Conservation (phyloP, 1,284 basidiomycete genomes). For the Lignosus rhinocerotis region DNA sequence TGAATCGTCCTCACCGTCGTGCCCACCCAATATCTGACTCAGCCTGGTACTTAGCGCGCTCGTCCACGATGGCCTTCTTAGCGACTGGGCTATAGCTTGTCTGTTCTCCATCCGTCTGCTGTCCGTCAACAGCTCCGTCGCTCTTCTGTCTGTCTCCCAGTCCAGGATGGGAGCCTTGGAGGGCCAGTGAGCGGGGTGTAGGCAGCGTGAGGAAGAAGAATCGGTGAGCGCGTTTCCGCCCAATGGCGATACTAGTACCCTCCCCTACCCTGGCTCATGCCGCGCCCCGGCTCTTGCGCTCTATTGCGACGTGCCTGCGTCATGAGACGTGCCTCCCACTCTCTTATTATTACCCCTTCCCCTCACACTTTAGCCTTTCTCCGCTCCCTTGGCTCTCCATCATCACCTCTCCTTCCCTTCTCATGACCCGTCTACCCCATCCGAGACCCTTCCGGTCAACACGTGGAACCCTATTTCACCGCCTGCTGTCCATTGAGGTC, state of each 20-base stretch:
- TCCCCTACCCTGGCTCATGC: constrained; percentile 12
- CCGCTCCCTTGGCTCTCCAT: constrained; percentile 20
- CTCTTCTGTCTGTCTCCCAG: constrained; percentile 1
- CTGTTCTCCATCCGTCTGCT: constrained; percentile 15
- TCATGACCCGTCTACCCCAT: constrained; percentile 3
- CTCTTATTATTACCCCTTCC: not conserved
- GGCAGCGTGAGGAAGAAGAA: not conserved
- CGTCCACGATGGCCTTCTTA: constrained; percentile 18
- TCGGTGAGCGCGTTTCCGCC: not conserved
- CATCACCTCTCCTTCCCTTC: constrained; percentile 11
- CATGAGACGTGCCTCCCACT: constrained; percentile 20
- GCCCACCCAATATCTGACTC: constrained; percentile 6
- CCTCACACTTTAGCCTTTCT: constrained; percentile 15
- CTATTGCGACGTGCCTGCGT: constrained; percentile 24
- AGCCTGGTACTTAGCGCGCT: constrained; percentile 20
- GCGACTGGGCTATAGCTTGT: constrained; percentile 7
- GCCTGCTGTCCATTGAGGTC: constrained; percentile 1
- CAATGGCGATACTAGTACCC: constrained; percentile 14
- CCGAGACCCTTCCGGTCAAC: not conserved
- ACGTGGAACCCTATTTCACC: constrained; percentile 12
- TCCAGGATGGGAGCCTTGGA: not conserved
- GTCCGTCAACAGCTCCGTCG: constrained; percentile 14
- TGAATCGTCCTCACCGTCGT: constrained; percentile 5
- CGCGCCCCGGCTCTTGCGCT: constrained; percentile 23
- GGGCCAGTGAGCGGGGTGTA: constrained; percentile 3